These are phyloP conservation scores for Bassia scoparia DNA, from an alignment of 148 eudicot species.

Conservation along the genomic window DNA sequence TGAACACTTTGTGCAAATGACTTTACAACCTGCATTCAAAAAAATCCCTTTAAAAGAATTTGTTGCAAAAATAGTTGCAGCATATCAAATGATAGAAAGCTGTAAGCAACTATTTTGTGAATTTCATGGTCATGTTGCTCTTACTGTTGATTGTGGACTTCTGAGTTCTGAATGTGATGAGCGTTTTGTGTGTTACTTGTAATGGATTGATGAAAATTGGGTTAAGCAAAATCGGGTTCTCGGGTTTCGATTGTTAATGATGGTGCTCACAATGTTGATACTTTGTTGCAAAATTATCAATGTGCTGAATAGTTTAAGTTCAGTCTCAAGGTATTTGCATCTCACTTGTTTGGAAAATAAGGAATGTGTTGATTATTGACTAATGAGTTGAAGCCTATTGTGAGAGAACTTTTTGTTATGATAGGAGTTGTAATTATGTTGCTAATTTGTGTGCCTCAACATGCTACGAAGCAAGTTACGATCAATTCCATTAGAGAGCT, in stretches of 20 bases:
- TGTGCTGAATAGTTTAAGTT: conserved; percentile 6
- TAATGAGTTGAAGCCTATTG: background rate
- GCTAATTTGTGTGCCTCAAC: no score
- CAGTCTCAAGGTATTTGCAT: background rate
- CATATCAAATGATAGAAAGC: background rate
- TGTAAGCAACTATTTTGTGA: background rate
- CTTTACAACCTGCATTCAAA: background rate
- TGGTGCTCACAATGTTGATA: background rate
- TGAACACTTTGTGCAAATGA: background rate
- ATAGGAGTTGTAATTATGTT: conserved; percentile 4
- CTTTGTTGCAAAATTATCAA: background rate
- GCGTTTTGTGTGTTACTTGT: conserved; percentile 15
- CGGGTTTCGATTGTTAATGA: conserved; percentile 11
- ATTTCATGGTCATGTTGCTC: conserved; percentile 5
- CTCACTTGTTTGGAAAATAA: background rate
- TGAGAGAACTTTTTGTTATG: background rate
- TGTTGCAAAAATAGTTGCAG: background rate
- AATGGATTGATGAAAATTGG: conserved; percentile 7
- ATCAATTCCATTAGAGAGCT: no score
- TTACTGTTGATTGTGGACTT: conserved; percentile 15
- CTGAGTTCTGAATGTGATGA: conserved; percentile 5
- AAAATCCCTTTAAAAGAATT: background rate
- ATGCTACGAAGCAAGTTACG: no score
- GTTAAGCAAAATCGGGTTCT: background rate
- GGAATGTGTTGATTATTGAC: conserved; percentile 6